Evolutionary conservation across 2,329 filamentous ascomycete species (phyloP).

Genomic region (Stagonosporopsis chrysanthemi): DNA sequence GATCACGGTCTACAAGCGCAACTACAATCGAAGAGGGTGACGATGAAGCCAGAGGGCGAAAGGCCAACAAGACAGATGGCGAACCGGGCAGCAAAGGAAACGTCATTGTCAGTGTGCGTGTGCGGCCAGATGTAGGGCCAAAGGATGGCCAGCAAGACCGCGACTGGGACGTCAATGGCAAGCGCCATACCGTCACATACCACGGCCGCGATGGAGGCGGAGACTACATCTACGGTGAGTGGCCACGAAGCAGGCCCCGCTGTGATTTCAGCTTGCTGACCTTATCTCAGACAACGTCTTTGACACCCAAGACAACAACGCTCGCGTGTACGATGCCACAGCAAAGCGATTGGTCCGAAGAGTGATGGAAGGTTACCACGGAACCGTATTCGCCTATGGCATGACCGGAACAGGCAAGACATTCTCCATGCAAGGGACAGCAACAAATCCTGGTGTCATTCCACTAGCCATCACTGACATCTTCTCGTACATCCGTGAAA

Average conservation of each 20-base stretch:
- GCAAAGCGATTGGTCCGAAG: slow-evolving; percentile 93
- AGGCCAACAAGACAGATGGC: slow-evolving; percentile 39
- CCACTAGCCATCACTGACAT: slow-evolving; percentile 98
- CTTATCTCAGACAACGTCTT: slow-evolving; percentile 87
- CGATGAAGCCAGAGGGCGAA: slow-evolving; percentile 61
- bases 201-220: slow-evolving; percentile 84
- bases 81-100: slow-evolving; percentile 70
- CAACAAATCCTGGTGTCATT: slow-evolving; percentile 93
- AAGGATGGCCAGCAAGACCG: slow-evolving; percentile 71
- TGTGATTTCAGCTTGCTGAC: slow-evolving; percentile 21
- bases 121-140: slow-evolving; percentile 80
- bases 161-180: slow-evolving; percentile 92
- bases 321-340: slow-evolving; percentile 90
- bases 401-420: slow-evolving; percentile 99
- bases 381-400: slow-evolving; percentile 97
- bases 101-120: slow-evolving; percentile 92
- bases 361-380: slow-evolving; percentile 99
- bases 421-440: slow-evolving; percentile 99
- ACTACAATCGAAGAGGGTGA: slow-evolving; percentile 89
- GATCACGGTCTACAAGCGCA: slow-evolving; percentile 86
- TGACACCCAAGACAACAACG: slow-evolving; percentile 90
- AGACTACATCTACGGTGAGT: slow-evolving; percentile 88
- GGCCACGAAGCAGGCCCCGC: slow-evolving; percentile 24
- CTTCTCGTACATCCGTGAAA: slow-evolving; percentile 98
- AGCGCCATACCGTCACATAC: slow-evolving; percentile 82